Evolutionary conservation across 75 land plant genomes (phyloP), one percentile per base, ranked within the genome.

Genomic region (Picea sitchensis): DNA sequence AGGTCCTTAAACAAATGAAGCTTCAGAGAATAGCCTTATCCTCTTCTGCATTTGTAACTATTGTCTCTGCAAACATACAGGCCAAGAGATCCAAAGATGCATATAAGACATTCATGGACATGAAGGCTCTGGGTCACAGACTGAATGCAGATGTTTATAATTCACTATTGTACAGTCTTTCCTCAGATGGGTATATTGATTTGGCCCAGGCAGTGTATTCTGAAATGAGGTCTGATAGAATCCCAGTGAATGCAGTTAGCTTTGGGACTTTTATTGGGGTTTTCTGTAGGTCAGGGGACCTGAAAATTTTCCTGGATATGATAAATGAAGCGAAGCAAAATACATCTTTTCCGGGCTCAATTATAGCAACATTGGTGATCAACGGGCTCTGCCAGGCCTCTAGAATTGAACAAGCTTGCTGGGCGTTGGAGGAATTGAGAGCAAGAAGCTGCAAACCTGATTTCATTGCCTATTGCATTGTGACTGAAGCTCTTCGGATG

Each of bases 361-460:
- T 91, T 38, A 68, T 87, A 56, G 91, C 93, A 6, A 32, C 83
- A 76, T 82, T 87, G 88, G 79, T 92, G 11, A 64, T 86, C 58
- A 82, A 86, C 61, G 89, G 86, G 78, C 83, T 92, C 41, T 92
- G 93, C 77, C 5, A 63, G 65, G 84, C 20, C 5, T 63, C 63
- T 13, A 80, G 86, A 58, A 73, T 78, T 32, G 73, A 62, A 0
- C 88, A 92, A 17, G 91, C 90, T 58, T 86, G 79, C 38, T 23
- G 12, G 69, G 80, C 74, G 1, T 81, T 92, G 82, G 91, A 87
- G 71, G 86, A 86, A 81, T 75, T 92, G 58, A 86, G 91, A 76
- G 80, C 13, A 18, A 87, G 88, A 77, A 83, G 34, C 0, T 92
- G 81, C n/a, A 92, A 89, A 60, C 93, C 93, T 65, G 93, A 92